Conservation (phyloP, 768 basidiomycete genomes). For the Lactarius evosmus region DNA sequence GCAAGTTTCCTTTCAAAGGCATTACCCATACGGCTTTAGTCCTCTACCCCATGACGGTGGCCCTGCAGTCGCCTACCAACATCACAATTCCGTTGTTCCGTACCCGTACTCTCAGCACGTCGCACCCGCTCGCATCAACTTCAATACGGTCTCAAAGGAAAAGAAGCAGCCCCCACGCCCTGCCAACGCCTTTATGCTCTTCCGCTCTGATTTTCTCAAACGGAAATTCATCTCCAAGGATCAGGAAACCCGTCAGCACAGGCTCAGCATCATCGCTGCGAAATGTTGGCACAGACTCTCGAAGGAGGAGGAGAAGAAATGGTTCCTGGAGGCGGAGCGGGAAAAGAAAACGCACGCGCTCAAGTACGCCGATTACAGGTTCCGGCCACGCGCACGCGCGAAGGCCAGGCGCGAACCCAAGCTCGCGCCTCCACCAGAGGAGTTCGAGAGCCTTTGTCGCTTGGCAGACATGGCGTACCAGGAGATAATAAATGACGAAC, state of each 20-base stretch:
- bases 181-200: constrained; percentile 57
- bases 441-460: constrained; percentile 31
- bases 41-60: background rate
- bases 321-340: constrained; percentile 36
- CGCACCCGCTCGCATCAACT: background rate
- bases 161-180: constrained; percentile 45
- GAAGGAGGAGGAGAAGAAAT: constrained; percentile 36
- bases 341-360: constrained; percentile 33
- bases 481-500: background rate
- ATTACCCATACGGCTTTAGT: background rate
- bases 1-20: background rate
- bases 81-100: background rate
- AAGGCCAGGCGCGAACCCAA: constrained; percentile 19
- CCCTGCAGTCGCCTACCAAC: background rate
- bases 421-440: constrained; percentile 27
- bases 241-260: constrained; percentile 52
- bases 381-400: constrained; percentile 32
- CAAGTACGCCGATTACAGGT: constrained; percentile 35
- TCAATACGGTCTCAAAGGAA: constrained; percentile 4
- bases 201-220: constrained; percentile 50
- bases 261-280: constrained; percentile 51
- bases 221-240: constrained; percentile 41
- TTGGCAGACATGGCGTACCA: constrained; percentile 17
- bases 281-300: constrained; percentile 50
- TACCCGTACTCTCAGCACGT: background rate